Evolutionary conservation across 805 yeast species (phyloP), one percentile per base, ranked within the genome.

Genomic region (Pichia phayaonensis): DNA sequence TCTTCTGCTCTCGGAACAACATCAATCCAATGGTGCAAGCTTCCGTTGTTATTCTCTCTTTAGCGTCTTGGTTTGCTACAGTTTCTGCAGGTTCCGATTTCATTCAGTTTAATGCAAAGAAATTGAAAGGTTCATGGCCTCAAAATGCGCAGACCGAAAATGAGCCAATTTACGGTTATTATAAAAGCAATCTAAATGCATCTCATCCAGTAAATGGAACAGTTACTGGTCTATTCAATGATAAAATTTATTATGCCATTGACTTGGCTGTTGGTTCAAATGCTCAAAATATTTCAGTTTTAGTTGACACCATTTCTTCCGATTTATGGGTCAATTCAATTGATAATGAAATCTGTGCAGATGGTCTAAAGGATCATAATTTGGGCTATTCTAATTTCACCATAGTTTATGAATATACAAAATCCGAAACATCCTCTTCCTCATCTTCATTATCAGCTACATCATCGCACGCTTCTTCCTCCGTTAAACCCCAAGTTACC

Each of bases 291-390:
- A 67, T 82, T 5, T 69, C 69, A 16, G 77, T 82, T 15, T 62
- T 80, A 38, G 61, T 83, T 13, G 89, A 83, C 57, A 83, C 88
- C 1, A 87, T 87, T 1, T 81, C 87, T 0, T 73, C 83, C 0
- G 88, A 83, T 59, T 66, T 83, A 16, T 81, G 84, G 85, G 77
- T 82, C 15, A 70, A 74, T 43, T 42, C 50, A 22, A n/a, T 43
- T 20, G 47, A 52, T 12, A 50, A 52, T 44, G 20, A 36, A 12
- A 24, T 44, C n/a, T 46, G 49, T 40, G 50, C 44, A 8, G 2
- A 38, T 11, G 47, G 45, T 40, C 21, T 34, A 18, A 43, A 46
- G 22, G 12, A 29, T 29, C 11, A 44, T 15, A 24, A 13, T 40
- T 2, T 22, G 4, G 20, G 21, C 11, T 42, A 39, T 21, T 29